Conservation (phyloP, 139 green algal genomes). For the Chlorella sp. region DNA sequence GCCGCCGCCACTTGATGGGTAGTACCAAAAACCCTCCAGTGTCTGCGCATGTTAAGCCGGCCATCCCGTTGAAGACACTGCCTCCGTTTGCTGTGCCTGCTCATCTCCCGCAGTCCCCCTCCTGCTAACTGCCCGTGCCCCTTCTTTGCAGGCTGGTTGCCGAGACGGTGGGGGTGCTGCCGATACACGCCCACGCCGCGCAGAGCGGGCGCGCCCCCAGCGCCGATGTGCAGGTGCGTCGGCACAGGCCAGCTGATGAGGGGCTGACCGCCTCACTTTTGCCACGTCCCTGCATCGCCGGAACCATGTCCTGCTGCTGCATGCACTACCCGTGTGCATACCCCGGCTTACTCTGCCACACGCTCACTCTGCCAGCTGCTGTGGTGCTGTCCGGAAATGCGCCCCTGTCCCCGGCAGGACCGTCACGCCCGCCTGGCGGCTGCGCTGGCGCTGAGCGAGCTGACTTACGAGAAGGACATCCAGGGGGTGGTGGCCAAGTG, state of each 20-base stretch:
- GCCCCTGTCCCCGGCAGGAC: not conserved
- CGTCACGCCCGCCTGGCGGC: constrained; percentile 61
- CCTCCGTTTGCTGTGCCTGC: too few species aligned
- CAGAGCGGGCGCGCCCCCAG: not conserved
- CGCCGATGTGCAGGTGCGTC: constrained; percentile 26
- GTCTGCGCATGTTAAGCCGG: too few species aligned
- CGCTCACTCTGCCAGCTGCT: not conserved
- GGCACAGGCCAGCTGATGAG: too few species aligned
- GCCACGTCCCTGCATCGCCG: not conserved
- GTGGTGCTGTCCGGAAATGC: not conserved
- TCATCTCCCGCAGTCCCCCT: too few species aligned
- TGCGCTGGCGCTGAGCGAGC: constrained; percentile 48
- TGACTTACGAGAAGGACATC: constrained; percentile 51
- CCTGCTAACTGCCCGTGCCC: too few species aligned
- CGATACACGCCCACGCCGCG: constrained; percentile 2
- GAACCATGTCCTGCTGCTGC: too few species aligned
- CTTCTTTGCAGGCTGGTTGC: constrained; percentile 17
- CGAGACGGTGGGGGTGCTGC: not conserved
- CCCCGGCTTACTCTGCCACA: not conserved
- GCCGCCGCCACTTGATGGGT: too few species aligned
- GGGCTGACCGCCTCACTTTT: too few species aligned
- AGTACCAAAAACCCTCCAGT: too few species aligned
- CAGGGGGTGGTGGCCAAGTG: constrained; percentile 49
- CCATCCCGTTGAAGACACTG: too few species aligned
- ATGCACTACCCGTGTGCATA: not conserved